A percentile compares a stretch with the other conserved stretches of the same genome.
Evolutionary conservation across 805 yeast species (phyloP).

Genomic region (Lipomyces sp.): DNA sequence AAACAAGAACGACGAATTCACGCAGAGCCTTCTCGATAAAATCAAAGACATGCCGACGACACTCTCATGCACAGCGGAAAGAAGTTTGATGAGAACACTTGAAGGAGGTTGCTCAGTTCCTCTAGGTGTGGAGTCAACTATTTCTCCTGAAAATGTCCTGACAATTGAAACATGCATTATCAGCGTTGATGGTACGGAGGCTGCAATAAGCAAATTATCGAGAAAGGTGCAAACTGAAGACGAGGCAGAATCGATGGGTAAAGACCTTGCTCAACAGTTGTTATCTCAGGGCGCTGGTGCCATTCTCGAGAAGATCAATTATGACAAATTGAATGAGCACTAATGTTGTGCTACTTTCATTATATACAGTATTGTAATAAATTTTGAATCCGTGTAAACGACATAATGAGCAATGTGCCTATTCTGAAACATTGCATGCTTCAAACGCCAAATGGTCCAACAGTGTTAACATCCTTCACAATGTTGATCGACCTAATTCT

Average conservation of each 20-base stretch:
- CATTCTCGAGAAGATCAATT: conserved; percentile 80
- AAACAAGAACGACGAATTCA: conserved; percentile 65
- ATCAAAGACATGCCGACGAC: conserved; percentile 71
- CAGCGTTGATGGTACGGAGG: conserved; percentile 77
- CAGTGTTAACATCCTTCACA: not conserved
- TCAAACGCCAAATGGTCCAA: not conserved
- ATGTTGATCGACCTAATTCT: not conserved
- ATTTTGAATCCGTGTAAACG: not conserved
- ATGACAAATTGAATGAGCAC: conserved; percentile 53
- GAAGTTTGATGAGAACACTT: conserved; percentile 80
- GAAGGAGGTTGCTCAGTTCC: conserved; percentile 99
- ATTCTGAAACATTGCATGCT: not conserved
- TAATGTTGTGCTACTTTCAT: not conserved
- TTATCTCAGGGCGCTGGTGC: conserved; percentile 78
- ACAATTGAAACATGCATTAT: conserved; percentile 58
- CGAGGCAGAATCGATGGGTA: conserved; percentile 77
- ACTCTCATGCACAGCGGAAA: conserved; percentile 82
- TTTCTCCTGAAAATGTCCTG: conserved; percentile 16
- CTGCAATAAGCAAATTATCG: conserved; percentile 61
- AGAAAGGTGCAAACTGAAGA: conserved; percentile 50
- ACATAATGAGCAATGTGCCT: not conserved
- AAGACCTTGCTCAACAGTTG: conserved; percentile 66
- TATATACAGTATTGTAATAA: not conserved
- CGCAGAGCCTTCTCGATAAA: conserved; percentile 62
- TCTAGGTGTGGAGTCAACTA: conserved; percentile 72